Evolutionary conservation across 495 filamentous ascomycete genomes (phyloP).

Genomic region (Glutinoglossum americanum): DNA sequence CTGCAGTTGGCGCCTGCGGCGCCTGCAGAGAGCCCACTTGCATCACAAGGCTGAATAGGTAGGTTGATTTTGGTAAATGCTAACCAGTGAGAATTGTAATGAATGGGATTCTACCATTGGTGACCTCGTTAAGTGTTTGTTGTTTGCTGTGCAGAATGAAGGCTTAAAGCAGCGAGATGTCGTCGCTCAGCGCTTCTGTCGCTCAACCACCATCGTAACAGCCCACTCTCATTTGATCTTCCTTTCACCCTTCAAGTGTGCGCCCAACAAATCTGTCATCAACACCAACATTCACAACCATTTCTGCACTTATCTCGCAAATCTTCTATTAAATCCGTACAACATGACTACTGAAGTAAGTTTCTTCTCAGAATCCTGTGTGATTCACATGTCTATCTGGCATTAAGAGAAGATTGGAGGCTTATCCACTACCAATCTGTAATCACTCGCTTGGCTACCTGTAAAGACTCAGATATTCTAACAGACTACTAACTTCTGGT

Average conservation of each 20-base stretch:
- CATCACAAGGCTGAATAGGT: background rate
- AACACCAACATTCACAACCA: background rate
- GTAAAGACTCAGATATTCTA: background rate
- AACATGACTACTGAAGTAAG: slow-evolving; percentile 18
- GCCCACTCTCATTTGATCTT: slow-evolving; percentile 1
- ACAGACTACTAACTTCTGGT: slow-evolving; percentile 19
- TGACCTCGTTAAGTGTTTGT: background rate
- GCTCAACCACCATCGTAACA: slow-evolving; percentile 2
- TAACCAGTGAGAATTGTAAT: background rate
- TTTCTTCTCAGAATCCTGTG: background rate
- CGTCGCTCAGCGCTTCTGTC: background rate
- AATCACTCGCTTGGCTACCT: slow-evolving; percentile 2
- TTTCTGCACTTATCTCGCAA: background rate
- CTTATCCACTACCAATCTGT: slow-evolving; percentile 9
- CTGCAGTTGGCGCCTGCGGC: background rate
- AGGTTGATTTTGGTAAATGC: background rate
- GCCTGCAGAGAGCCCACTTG: background rate
- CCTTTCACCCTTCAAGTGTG: background rate
- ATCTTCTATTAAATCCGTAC: background rate
- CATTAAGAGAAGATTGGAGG: background rate
- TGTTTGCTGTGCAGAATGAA: background rate
- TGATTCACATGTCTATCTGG: background rate
- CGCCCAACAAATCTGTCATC: background rate
- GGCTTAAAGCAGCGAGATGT: background rate
- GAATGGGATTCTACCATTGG: background rate